These are phyloP conservation scores for Polychytrium aggregatum DNA, from an alignment of 192 early-diverging fungal genomes.

Conservation along the genomic window DNA sequence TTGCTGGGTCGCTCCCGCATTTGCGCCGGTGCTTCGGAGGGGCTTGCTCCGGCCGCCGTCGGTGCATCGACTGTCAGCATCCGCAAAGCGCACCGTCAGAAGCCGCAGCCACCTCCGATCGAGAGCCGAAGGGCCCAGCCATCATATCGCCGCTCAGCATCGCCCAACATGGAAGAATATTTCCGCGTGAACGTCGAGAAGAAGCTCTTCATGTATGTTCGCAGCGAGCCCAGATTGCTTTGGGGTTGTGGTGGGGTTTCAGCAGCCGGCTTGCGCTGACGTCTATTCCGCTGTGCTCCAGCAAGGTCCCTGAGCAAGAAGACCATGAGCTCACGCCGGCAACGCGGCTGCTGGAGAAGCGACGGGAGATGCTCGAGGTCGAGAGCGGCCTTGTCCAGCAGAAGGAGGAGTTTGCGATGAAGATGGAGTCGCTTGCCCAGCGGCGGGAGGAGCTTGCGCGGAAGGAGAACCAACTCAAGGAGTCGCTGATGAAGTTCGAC, in stretches of 20 bases:
- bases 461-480: constrained; percentile 43
- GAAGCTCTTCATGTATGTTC: constrained; percentile 38
- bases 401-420: constrained; percentile 55
- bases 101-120: too few species aligned
- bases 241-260: too few species aligned
- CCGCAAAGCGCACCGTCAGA: too few species aligned
- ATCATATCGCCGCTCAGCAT: too few species aligned
- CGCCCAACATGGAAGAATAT: constrained; percentile 34
- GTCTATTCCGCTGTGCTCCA: too few species aligned
- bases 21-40: too few species aligned
- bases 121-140: too few species aligned
- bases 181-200: constrained; percentile 41
- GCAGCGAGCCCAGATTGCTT: too few species aligned
- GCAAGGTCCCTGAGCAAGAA: constrained; percentile 44
- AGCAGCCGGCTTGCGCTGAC: too few species aligned
- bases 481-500: constrained; percentile 49
- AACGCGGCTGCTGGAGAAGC: constrained; percentile 43
- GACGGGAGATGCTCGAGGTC: constrained; percentile 54
- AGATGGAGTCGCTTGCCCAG: constrained; percentile 47
- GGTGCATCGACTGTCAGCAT: too few species aligned
- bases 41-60: too few species aligned
- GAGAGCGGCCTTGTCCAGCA: constrained; percentile 45
- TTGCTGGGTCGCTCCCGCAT: too few species aligned
- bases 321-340: constrained; percentile 52
- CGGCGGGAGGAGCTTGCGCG: constrained; percentile 44